These are phyloP conservation scores for Podospora appendiculata DNA, from an alignment of 495 filamentous ascomycete species.

Conservation along the genomic window DNA sequence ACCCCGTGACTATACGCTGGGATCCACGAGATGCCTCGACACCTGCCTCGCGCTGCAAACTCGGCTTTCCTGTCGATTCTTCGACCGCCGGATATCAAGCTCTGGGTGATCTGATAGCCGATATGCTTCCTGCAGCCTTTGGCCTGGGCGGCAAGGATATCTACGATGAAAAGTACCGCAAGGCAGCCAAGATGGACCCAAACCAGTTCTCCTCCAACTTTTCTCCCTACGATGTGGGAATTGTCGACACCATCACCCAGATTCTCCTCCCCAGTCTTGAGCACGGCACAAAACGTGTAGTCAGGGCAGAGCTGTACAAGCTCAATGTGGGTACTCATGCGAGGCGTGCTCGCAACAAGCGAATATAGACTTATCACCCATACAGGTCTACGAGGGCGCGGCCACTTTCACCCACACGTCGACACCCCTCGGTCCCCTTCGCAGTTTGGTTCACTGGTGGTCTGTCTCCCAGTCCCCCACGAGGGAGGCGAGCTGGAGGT, in stretches of 20 bases:
- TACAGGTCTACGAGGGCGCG: conserved; percentile 35
- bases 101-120: not conserved
- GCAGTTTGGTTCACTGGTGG: conserved; percentile 49
- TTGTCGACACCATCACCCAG: conserved; percentile 41
- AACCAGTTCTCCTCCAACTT: conserved; percentile 39
- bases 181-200: conserved; percentile 40
- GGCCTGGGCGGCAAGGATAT: conserved; percentile 33
- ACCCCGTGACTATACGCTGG: no score
- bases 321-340: conserved; percentile 33
- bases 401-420: conserved; percentile 44
- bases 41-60: not conserved
- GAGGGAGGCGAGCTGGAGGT: conserved; percentile 26
- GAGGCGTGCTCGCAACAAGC: not conserved
- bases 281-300: not conserved
- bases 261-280: conserved; percentile 32
- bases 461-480: conserved; percentile 39
- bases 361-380: not conserved
- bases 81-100: not conserved
- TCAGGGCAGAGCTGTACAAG: conserved; percentile 46
- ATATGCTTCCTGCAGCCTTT: conserved; percentile 32
- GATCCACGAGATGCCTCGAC: no score
- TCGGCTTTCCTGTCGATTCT: not conserved
- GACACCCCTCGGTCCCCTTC: conserved; percentile 40
- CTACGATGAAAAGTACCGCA: conserved; percentile 42
- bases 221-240: conserved; percentile 41